Percentiles rank a stretch among this genome's conserved stretches.
phyloP scores from a whole-genome alignment of 345 rosid genomes.

The Bretschneidera sinensis region DNA sequence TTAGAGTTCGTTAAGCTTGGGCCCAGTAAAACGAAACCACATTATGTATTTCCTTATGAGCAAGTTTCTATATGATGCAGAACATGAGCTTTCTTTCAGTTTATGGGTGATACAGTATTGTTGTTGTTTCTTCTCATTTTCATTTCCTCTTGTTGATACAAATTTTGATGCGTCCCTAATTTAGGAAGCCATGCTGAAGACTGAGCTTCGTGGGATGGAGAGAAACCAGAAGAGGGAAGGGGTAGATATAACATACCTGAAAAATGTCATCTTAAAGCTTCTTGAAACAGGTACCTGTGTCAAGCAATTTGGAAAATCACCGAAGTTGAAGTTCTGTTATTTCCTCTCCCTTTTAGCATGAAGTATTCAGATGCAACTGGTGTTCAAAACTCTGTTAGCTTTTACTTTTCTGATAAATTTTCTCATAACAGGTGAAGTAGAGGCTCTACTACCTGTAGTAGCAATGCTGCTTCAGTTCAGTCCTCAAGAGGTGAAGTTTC shows the following conservation, averaged over 20 bases:
- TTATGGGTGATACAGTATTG: neutral
- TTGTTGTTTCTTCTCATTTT: neutral
- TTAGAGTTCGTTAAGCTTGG: neutral
- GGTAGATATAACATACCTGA: conserved; percentile 92
- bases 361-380: neutral
- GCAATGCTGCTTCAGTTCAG: conserved; percentile 99
- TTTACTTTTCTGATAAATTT: conserved; percentile 9
- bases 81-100: conserved; percentile 1
- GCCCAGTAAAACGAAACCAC: neutral
- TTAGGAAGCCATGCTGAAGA: conserved; percentile 83
- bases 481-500: conserved; percentile 77
- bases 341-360: conserved; percentile 6
- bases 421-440: conserved; percentile 72
- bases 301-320: conserved; percentile 6
- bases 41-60: neutral
- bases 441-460: conserved; percentile 86
- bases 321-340: conserved; percentile 7
- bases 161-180: conserved; percentile 13
- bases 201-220: conserved; percentile 82
- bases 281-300: conserved; percentile 77
- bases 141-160: conserved; percentile 8
- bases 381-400: neutral
- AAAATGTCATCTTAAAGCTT: conserved; percentile 87
- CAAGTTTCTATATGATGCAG: neutral
- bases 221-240: conserved; percentile 89